These are phyloP conservation scores for Vaccinium macrocarpon DNA, from an alignment of 148 eudicot genomes.

Conservation along the genomic window DNA sequence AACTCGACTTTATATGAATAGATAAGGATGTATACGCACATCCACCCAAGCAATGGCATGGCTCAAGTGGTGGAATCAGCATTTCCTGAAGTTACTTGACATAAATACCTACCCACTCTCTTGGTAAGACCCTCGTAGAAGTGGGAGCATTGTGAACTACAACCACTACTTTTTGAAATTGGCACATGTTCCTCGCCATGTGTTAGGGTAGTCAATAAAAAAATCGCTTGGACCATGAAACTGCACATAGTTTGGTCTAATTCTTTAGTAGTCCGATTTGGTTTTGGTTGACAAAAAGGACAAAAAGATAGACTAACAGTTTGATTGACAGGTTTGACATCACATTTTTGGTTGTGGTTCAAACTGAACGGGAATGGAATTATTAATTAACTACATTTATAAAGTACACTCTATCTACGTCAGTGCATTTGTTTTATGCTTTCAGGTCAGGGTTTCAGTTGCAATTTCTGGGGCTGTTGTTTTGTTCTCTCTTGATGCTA, in stretches of 20 bases:
- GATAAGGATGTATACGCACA: neutral
- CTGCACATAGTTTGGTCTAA: neutral
- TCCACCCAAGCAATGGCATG: neutral
- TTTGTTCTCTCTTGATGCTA: constrained; percentile 1
- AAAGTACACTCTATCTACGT: neutral
- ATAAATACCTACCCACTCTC: neutral
- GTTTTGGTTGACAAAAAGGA: neutral
- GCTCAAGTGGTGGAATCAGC: neutral
- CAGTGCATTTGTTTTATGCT: neutral
- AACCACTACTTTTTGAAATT: neutral
- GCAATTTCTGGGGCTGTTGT: neutral
- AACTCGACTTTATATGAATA: neutral
- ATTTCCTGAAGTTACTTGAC: neutral
- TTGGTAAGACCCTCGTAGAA: neutral
- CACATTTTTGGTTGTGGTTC: neutral
- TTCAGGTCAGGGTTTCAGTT: neutral
- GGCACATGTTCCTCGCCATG: neutral
- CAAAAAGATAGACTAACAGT: neutral
- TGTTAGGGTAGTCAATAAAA: neutral
- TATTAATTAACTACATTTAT: too few species aligned
- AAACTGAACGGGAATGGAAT: neutral
- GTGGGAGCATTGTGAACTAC: neutral
- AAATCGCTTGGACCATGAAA: neutral
- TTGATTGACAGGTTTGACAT: neutral
- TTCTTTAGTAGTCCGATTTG: neutral